These are phyloP conservation scores for Aegilops tauschii DNA, from an alignment of 176 grass and related monocot species.

Conservation along the genomic window DNA sequence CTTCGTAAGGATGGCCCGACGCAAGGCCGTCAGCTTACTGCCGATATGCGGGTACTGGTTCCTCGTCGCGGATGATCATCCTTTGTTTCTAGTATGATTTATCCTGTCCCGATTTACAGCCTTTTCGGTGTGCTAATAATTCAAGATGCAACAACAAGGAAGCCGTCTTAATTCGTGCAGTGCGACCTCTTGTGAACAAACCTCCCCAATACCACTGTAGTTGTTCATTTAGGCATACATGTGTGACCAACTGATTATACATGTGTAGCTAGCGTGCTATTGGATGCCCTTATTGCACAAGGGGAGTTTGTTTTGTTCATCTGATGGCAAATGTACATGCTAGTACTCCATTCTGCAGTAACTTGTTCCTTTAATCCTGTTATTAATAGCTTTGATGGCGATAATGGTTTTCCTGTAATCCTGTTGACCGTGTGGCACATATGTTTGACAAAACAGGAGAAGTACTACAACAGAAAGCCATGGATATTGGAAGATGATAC, in stretches of 20 bases:
- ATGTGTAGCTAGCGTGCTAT: not conserved
- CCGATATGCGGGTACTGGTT: constrained; percentile 53
- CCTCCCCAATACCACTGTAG: not conserved
- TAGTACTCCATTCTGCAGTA: not conserved
- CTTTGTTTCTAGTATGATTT: not conserved
- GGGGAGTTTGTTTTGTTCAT: not conserved
- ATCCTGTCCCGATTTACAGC: not conserved
- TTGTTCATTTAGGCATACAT: not conserved
- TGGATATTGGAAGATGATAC: constrained; percentile 92
- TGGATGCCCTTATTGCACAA: not conserved
- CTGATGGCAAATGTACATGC: constrained; percentile 4
- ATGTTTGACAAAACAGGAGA: constrained; percentile 58
- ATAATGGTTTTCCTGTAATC: not conserved
- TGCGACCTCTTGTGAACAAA: too few species aligned
- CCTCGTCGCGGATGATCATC: constrained; percentile 1
- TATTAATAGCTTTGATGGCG: not conserved
- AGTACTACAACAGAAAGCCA: constrained; percentile 56
- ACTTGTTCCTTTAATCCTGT: constrained; percentile 4
- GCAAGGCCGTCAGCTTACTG: constrained; percentile 64
- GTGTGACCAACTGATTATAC: not conserved
- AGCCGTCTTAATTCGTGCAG: not conserved
- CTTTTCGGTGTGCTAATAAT: not conserved
- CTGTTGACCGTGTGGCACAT: constrained; percentile 2
- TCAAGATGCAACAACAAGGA: not conserved
- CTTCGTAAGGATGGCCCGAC: constrained; percentile 64